Conservation (phyloP, 2,329 filamentous ascomycete species). For the Herpotrichia juniperi region DNA sequence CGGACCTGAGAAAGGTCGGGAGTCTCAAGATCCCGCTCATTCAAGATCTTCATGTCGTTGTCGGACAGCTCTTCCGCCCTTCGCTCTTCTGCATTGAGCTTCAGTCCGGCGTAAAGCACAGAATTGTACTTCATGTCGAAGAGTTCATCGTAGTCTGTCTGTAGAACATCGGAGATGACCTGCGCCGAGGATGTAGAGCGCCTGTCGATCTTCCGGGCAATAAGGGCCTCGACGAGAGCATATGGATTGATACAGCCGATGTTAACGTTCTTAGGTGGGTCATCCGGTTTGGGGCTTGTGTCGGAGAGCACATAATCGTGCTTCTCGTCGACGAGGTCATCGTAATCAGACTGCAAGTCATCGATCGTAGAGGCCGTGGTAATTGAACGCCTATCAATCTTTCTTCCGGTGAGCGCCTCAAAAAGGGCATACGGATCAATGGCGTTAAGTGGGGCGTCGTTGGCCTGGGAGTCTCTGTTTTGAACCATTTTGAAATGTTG, state of each 20-base stretch:
- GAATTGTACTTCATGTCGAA: conserved; percentile 55
- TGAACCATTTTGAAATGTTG: no score
- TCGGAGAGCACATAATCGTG: no score
- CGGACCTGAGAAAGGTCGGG: conserved; percentile 51
- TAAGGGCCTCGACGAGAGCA: conserved; percentile 52
- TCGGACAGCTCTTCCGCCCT: conserved; percentile 46
- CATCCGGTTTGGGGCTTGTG: no score
- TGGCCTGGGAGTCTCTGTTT: no score
- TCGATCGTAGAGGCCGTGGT: no score
- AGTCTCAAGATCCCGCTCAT: conserved; percentile 51
- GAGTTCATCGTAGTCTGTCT: conserved; percentile 57
- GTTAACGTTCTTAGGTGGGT: no score
- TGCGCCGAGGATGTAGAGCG: conserved; percentile 39
- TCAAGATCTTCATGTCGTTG: conserved; percentile 51
- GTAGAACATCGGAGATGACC: conserved; percentile 51
- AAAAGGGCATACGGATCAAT: no score
- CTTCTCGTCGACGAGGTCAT: no score
- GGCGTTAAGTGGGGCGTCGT: no score
- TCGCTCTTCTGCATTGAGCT: conserved; percentile 48
- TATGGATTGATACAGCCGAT: conserved; percentile 57
- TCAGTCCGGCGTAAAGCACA: conserved; percentile 51
- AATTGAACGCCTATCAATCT: no score
- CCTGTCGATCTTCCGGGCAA: conserved; percentile 51
- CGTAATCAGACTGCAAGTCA: no score
- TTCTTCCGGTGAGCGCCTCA: no score